Percentiles rank a stretch among this genome's conserved stretches.
phyloP scores from a whole-genome alignment of 345 rosid genomes.

The Citrus maxima region DNA sequence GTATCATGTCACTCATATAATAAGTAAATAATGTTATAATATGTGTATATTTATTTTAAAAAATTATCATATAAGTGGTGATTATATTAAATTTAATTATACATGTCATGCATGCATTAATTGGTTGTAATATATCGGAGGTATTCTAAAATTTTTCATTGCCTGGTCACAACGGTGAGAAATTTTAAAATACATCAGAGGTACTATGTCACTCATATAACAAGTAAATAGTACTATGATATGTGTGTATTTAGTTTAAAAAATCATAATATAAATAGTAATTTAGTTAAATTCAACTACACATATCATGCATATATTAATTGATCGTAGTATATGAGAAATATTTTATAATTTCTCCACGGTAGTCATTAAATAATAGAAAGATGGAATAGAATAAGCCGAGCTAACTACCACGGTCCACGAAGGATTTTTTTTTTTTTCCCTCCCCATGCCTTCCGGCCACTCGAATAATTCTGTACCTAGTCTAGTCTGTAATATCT shows the following conservation, averaged over 20 bases:
- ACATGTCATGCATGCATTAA: no score
- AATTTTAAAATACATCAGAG: no score
- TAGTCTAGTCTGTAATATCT: no score
- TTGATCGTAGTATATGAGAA: rapidly evolving
- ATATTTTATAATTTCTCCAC: neutral
- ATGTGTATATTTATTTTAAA: no score
- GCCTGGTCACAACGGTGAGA: rapidly evolving
- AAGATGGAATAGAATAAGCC: neutral
- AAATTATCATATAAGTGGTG: rapidly evolving
- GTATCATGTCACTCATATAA: no score
- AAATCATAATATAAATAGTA: rapidly evolving
- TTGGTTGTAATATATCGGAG: rapidly evolving
- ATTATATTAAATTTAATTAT: no score
- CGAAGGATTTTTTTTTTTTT: no score
- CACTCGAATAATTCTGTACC: neutral
- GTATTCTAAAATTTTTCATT: no score
- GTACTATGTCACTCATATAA: no score
- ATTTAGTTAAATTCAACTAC: rapidly evolving
- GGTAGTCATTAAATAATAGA: neutral
- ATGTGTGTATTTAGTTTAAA: no score
- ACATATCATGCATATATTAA: rapidly evolving
- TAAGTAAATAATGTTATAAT: no score
- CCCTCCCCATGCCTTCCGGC: neutral
- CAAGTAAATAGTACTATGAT: rapidly evolving
- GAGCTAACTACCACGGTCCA: neutral